Evolutionary conservation across 495 filamentous ascomycete species (phyloP).

Genomic region (Aspergillus sclerotioniger): DNA sequence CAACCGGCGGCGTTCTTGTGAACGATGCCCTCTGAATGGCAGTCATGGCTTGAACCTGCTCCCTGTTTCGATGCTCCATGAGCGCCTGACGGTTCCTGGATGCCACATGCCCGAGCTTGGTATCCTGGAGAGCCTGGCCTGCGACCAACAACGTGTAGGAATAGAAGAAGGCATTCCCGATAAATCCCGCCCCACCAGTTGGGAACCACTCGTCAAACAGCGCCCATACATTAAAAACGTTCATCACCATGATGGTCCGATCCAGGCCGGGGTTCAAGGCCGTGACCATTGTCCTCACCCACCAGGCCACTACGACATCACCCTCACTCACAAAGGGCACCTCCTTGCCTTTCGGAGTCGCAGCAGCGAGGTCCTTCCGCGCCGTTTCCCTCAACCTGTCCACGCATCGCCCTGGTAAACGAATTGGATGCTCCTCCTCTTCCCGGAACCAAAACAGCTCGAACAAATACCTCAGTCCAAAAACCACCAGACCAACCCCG

Average conservation of each 20-base stretch:
- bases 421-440: conserved; percentile 25
- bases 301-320: conserved; percentile 30
- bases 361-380: conserved; percentile 13
- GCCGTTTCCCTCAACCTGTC: conserved; percentile 16
- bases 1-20: conserved; percentile 16
- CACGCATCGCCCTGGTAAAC: conserved; percentile 20
- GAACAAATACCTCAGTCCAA: conserved; percentile 28
- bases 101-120: conserved; percentile 33
- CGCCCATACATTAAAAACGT: not conserved
- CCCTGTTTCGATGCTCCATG: conserved; percentile 32
- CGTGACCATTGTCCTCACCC: not conserved
- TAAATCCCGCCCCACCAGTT: conserved; percentile 16
- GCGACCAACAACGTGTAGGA: conserved; percentile 28
- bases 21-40: conserved; percentile 9
- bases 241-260: not conserved
- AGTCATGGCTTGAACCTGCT: conserved; percentile 37
- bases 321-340: conserved; percentile 29
- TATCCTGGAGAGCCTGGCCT: conserved; percentile 22
- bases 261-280: not conserved
- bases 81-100: conserved; percentile 30
- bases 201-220: conserved; percentile 21
- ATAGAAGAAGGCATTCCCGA: conserved; percentile 33
- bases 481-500: conserved; percentile 29
- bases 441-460: conserved; percentile 30
- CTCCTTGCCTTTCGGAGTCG: not conserved